Percentiles rank a stretch among this genome's conserved stretches.
These are phyloP conservation scores for Austroboletus festivus DNA, from an alignment of 768 basidiomycete species.

Conservation along the genomic window DNA sequence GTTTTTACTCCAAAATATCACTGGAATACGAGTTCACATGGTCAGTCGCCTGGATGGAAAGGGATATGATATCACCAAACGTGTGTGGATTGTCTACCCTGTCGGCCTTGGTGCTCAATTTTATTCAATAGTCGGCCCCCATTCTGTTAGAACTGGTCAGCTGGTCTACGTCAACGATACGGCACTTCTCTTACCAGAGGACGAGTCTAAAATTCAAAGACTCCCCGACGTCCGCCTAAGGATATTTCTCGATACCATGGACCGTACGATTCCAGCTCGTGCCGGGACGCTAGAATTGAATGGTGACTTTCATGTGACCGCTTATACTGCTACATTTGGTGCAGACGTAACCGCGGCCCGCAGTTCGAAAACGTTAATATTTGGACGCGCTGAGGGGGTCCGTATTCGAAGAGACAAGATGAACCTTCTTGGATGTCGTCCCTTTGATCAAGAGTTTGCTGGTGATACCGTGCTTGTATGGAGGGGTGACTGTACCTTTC, in stretches of 20 bases:
- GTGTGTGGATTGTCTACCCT: slow-evolving; percentile 42
- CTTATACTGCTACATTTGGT: slow-evolving; percentile 69
- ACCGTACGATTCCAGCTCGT: slow-evolving; percentile 44
- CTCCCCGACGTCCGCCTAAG: slow-evolving; percentile 52
- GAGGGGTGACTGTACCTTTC: slow-evolving; percentile 85
- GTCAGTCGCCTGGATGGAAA: slow-evolving; percentile 76
- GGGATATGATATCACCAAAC: slow-evolving; percentile 82
- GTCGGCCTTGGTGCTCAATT: slow-evolving; percentile 4
- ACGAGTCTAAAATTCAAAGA: slow-evolving; percentile 16
- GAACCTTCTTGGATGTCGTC: slow-evolving; percentile 60
- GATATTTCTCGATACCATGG: slow-evolving; percentile 52
- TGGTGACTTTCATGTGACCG: slow-evolving; percentile 51
- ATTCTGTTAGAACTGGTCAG: slow-evolving; percentile 77
- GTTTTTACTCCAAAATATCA: slow-evolving; percentile 70
- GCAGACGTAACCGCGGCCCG: slow-evolving; percentile 46
- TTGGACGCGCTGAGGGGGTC: slow-evolving; percentile 53
- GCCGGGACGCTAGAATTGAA: slow-evolving; percentile 36
- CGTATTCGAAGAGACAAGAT: slow-evolving; percentile 47
- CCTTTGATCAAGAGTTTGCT: slow-evolving; percentile 47
- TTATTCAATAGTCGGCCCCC: slow-evolving; percentile 64
- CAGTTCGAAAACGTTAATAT: slow-evolving; percentile 35
- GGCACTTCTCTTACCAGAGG: slow-evolving; percentile 37
- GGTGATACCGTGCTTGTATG: slow-evolving; percentile 58
- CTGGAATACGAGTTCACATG: slow-evolving; percentile 75
- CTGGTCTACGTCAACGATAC: slow-evolving; percentile 77